These are phyloP conservation scores for Termitomyces sp. DNA, from an alignment of 768 basidiomycete species.

Conservation along the genomic window DNA sequence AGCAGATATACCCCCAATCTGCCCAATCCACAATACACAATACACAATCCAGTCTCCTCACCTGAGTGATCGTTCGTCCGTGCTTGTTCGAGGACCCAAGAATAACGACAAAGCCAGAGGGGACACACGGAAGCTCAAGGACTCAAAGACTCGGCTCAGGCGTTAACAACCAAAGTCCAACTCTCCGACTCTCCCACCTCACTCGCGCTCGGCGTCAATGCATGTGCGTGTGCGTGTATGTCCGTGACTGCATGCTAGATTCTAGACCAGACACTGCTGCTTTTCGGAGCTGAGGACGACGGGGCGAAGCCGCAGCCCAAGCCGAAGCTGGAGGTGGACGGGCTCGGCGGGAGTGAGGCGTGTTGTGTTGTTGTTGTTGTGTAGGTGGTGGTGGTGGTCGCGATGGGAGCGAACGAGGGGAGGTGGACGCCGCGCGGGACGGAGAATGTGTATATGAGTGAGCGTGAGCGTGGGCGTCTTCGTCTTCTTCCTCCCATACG, in stretches of 20 bases:
- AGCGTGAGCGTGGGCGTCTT: constrained; percentile 10
- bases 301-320: constrained; percentile 2
- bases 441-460: constrained; percentile 4
- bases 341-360: constrained; percentile 17
- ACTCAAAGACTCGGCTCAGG: no score
- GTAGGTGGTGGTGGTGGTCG: background rate
- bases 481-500: constrained; percentile 77
- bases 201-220: constrained; percentile 16
- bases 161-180: no score
- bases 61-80: background rate
- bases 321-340: constrained; percentile 3
- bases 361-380: background rate
- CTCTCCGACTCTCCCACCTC: no score
- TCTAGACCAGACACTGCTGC: constrained; percentile 15
- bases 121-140: no score
- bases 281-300: constrained; percentile 7
- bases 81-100: background rate
- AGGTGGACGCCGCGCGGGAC: constrained; percentile 19
- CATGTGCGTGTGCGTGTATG: constrained; percentile 20
- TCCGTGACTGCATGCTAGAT: no score
- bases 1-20: background rate
- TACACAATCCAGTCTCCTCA: no score
- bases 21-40: no score
- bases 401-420: constrained; percentile 16
- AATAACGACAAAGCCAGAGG: no score